A percentile compares a stretch with the other conserved stretches of the same genome.
Conservation (phyloP, 2,329 filamentous ascomycete genomes). For the Colletotrichum somersetense region DNA sequence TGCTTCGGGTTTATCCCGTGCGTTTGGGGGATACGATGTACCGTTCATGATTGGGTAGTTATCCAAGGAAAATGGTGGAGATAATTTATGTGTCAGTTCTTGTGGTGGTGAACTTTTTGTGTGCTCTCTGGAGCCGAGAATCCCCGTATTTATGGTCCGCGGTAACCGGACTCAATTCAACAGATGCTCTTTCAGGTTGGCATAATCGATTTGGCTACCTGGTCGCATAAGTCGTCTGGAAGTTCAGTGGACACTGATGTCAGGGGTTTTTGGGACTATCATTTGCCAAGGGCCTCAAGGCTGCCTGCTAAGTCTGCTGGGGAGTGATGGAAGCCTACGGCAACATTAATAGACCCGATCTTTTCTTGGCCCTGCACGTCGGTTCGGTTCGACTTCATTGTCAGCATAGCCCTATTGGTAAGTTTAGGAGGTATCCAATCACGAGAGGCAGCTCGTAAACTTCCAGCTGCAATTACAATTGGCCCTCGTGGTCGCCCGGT, state of each 20-base stretch:
- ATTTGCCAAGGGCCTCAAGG: background rate
- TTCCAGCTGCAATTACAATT: constrained; percentile 8
- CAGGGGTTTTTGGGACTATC: background rate
- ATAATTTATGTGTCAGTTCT: background rate
- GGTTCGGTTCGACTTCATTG: background rate
- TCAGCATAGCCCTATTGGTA: constrained; percentile 17
- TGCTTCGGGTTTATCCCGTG: background rate
- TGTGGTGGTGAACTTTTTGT: too few relatives aligned
- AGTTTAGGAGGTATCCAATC: constrained; percentile 4
- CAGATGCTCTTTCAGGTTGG: too few relatives aligned
- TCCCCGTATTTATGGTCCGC: background rate
- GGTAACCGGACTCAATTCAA: background rate
- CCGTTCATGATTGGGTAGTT: background rate
- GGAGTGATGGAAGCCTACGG: background rate
- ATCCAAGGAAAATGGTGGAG: background rate
- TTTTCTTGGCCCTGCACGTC: constrained; percentile 25
- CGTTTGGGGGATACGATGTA: background rate
- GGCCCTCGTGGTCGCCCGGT: background rate
- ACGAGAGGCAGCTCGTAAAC: constrained; percentile 1
- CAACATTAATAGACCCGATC: background rate
- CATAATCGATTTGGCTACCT: too few relatives aligned
- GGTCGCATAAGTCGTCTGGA: background rate
- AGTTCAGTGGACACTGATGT: too few relatives aligned
- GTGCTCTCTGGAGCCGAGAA: background rate
- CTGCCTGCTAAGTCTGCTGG: background rate